Conservation (phyloP, 139 green algal species). For the Chlorella ohadii region DNA sequence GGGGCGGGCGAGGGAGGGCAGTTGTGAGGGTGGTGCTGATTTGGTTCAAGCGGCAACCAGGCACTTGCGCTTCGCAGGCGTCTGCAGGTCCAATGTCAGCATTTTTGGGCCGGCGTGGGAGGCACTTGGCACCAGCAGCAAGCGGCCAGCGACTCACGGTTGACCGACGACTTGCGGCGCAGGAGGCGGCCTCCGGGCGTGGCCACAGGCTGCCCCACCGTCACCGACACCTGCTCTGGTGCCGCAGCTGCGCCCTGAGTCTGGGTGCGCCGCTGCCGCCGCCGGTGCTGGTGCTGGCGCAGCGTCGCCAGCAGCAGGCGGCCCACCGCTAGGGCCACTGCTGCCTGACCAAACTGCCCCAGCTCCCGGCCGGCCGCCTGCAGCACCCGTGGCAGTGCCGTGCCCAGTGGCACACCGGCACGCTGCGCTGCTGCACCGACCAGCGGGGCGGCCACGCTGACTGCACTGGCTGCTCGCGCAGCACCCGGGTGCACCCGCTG, state of each 20-base stretch:
- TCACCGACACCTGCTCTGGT: background rate
- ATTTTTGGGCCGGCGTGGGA: no score
- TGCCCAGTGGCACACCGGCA: background rate
- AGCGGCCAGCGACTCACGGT: background rate
- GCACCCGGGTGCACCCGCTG: background rate
- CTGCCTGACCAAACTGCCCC: conserved; percentile 17
- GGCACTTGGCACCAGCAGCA: no score
- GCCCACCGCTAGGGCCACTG: background rate
- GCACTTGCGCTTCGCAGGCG: no score
- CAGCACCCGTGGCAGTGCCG: background rate
- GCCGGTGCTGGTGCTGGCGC: background rate
- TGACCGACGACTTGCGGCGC: conserved; percentile 23
- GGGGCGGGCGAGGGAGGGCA: background rate
- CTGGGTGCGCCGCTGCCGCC: background rate
- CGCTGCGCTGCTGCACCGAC: background rate
- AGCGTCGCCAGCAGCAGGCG: background rate
- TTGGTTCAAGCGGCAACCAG: no score
- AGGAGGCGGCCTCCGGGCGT: background rate
- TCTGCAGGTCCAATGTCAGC: no score
- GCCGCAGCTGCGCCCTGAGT: background rate
- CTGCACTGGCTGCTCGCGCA: background rate
- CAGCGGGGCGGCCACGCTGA: background rate
- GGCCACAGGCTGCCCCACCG: background rate
- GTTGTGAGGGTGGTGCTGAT: background rate
- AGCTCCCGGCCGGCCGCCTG: background rate